Evolutionary conservation across 2,329 filamentous ascomycete species (phyloP).

Genomic region (Curvularia verruculosa): DNA sequence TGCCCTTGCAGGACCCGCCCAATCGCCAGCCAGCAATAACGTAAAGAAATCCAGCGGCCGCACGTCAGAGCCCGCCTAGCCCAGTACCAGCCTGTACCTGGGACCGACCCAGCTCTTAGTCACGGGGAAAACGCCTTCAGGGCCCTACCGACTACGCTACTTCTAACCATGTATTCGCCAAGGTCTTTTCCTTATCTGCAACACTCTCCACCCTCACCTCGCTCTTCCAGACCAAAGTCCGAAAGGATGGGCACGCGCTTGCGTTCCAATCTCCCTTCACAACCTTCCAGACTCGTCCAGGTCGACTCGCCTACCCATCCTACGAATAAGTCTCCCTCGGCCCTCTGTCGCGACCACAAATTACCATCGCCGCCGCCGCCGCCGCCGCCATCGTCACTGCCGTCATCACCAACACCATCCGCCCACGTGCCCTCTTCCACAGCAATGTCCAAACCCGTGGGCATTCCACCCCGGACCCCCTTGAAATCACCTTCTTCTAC

Average conservation of each 20-base stretch:
- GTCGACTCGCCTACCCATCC: slow-evolving; percentile 16
- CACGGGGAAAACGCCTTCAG: slow-evolving; percentile 35
- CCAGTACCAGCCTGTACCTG: slow-evolving; percentile 23
- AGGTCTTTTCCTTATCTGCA: slow-evolving; percentile 53
- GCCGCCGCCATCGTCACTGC: slow-evolving; percentile 2
- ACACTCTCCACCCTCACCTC: slow-evolving; percentile 45
- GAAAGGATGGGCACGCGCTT: slow-evolving; percentile 44
- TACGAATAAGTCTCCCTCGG: slow-evolving; percentile 11
- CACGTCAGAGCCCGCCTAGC: slow-evolving; percentile 39
- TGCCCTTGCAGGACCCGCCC: slow-evolving; percentile 34
- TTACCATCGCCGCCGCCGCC: slow-evolving; percentile 9
- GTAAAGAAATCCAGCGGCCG: slow-evolving; percentile 39
- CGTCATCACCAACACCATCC: slow-evolving; percentile 11
- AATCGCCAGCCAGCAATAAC: slow-evolving; percentile 47
- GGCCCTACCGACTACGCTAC: slow-evolving; percentile 21
- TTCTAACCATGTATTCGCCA: slow-evolving; percentile 51
- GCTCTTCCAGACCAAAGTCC: slow-evolving; percentile 17
- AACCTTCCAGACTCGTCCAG: slow-evolving; percentile 19
- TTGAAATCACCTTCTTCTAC: slow-evolving; percentile 36
- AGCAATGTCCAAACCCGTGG: slow-evolving; percentile 49
- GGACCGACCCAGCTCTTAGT: slow-evolving; percentile 25
- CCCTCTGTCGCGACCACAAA: slow-evolving; percentile 2
- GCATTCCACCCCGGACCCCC: slow-evolving; percentile 49
- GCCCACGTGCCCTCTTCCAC: slow-evolving; percentile 20
- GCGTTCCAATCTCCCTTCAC: slow-evolving; percentile 25